phyloP scores from a whole-genome alignment of 148 eudicot genomes.

The Rhododendron simsii region DNA sequence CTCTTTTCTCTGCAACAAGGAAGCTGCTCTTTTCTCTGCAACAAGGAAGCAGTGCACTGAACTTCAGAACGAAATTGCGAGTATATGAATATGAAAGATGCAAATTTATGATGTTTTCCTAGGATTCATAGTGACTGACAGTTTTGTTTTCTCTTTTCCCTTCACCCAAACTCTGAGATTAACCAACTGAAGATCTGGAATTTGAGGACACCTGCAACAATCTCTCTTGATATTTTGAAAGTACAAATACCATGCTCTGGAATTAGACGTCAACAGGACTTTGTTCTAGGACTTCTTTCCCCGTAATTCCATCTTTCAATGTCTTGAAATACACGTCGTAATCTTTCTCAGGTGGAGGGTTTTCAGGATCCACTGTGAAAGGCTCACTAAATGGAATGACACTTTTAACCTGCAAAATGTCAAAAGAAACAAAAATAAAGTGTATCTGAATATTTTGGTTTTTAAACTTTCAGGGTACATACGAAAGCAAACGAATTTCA shows the following conservation, averaged over 20 bases:
- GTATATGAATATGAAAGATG: background rate
- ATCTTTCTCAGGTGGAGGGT: slow-evolving; percentile 97
- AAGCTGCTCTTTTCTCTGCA: slow-evolving; percentile 3
- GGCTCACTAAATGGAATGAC: slow-evolving; percentile 84
- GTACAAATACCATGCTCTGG: background rate
- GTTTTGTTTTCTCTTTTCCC: background rate
- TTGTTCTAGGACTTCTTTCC: slow-evolving; percentile 76
- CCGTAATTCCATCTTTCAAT: slow-evolving; percentile 83
- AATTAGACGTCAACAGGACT: slow-evolving; percentile 42
- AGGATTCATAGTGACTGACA: background rate
- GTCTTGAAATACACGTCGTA: slow-evolving; percentile 72
- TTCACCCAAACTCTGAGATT: background rate
- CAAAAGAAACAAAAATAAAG: background rate
- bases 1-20: slow-evolving; percentile 9
- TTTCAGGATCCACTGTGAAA: slow-evolving; percentile 78
- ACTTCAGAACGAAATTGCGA: too few species aligned
- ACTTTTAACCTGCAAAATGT: slow-evolving; percentile 74
- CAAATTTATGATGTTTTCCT: background rate
- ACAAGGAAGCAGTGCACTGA: background rate
- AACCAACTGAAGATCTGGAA: background rate
- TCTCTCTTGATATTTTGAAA: background rate
- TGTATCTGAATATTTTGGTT: background rate
- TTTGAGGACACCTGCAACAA: background rate
- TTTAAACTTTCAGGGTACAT: background rate
- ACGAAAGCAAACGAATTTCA: background rate